Base-by-base conservation (phyloP, 2,329 filamentous ascomycete genomes). In the Fusarium heterosporum region DNA sequence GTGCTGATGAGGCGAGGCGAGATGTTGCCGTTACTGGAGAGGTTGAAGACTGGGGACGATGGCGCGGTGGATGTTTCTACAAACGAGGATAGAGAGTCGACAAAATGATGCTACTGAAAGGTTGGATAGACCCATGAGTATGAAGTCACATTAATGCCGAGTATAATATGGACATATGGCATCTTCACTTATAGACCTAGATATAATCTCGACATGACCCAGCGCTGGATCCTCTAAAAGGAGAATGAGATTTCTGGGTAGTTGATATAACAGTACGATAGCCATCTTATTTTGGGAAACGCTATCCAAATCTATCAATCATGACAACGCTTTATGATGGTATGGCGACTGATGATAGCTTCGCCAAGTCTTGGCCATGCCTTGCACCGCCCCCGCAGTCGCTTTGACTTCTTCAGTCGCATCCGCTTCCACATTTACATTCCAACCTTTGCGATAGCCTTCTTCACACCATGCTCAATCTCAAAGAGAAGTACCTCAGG, bases 1-100 rank as follows among this genome's bases (percentile, higher is more conserved):
- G 77, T 85, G 16, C 74, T 90, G 69, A 84, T 82, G 8, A 84
- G 80, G 77, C 81, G 83, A 51, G 87, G 85, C 2, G 78, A 77
- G 68, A 70, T 75, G 38, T 34, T 83, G 19, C 73, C 74, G 2
- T 39, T 74, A 32, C n/a, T 69, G 26, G 39, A 64, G 30, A 67
- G 43, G 49, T 17, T 19, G 22, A 36, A 47, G 8, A 38, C 40
- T 4, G 42, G 55, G 17, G 41, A 59, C 19, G 45, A 34, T 11
- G 58, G 53, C 6, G 29, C n/a, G 14, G 40, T 52, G 32, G 49
- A 25, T 12, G 29, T 66, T 11, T 29, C 51, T 39, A 47, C 26
- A 8, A 28, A 50, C 38, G 38, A 54, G 30, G n/a, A 26, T 30
- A 56, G 63, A 22, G 30, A n/a, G n/a, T 30, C 41, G 36, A 17